Evolutionary conservation across 2,329 filamentous ascomycete species (phyloP).

Genomic region (Neoarthrinium moseri): DNA sequence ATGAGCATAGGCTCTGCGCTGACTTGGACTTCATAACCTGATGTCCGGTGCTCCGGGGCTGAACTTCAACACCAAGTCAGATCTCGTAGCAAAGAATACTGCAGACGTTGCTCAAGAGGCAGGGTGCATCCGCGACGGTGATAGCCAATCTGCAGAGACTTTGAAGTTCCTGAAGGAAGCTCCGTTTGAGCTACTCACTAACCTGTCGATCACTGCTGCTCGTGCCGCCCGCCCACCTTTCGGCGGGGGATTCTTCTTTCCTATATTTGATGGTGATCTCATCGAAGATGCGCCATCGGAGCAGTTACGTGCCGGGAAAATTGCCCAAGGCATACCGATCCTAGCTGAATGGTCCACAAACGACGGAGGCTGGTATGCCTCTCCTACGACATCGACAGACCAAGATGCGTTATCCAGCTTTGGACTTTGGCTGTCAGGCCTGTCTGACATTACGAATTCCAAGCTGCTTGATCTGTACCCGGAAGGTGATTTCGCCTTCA

Average conservation of each 20-base stretch:
- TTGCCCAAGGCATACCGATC: constrained; percentile 16
- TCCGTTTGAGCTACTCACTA: background rate
- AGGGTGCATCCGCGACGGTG: background rate
- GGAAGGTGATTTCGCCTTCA: background rate
- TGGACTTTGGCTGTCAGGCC: background rate
- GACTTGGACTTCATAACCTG: constrained; percentile 17
- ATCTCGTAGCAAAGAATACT: constrained; percentile 22
- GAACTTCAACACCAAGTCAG: constrained; percentile 26
- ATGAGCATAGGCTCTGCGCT: background rate
- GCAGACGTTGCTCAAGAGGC: constrained; percentile 3
- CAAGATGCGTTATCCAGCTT: constrained; percentile 8
- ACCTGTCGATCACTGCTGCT: background rate
- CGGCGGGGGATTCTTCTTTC: constrained; percentile 19
- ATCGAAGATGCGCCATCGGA: constrained; percentile 23
- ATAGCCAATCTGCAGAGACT: background rate
- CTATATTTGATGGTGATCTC: constrained; percentile 23
- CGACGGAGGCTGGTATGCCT: constrained; percentile 19
- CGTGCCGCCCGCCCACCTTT: constrained; percentile 8
- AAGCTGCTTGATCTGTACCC: background rate
- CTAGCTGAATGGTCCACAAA: constrained; percentile 19
- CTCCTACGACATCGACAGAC: constrained; percentile 15
- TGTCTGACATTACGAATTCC: background rate
- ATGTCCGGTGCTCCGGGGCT: constrained; percentile 26
- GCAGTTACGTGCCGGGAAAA: constrained; percentile 21
- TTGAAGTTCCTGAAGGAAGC: background rate